Evolutionary conservation across 2,329 filamentous ascomycete species (phyloP), one percentile per base, ranked within the genome.

Genomic region (Chrysoporthe austroafricana): DNA sequence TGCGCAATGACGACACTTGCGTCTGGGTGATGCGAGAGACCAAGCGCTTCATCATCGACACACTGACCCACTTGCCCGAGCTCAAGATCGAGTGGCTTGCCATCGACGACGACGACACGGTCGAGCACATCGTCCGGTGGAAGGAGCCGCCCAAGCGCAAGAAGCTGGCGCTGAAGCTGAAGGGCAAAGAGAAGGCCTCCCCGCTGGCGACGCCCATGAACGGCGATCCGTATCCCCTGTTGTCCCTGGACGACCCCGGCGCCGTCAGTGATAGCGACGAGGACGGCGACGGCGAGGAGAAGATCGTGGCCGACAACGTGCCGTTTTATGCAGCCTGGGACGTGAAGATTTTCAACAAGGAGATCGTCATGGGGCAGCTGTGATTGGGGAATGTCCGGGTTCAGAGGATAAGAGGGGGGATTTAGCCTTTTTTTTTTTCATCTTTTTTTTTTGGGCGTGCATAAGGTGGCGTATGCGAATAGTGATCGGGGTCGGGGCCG

Each of bases 41-140:
- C 2, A 80, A 84, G 52, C 82, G 80, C n/a, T 89, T 89, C 73
- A 81, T 87, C 39, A 80, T 88, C 11, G 88, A 90, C 73, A 86
- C 81, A 43, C 75, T 90, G 2, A 82, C 84, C 1, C 85, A 89
- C 68, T 80, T 85, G 67, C 85, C 85, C 0, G 73, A 83, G 11
- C 78, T 87, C 73, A 85, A 85, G 71, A 78, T 90, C 2, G 84
- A 89, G 73, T 90, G 84, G 80, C 77, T 90, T 21, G 84, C 85
- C 5, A 82, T 88, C 67, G 83, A 85, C 56, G 84, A 80, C 18
- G 76, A 83, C 11, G 79, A 84, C 64, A 76, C 77, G 0, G 82
- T 85, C 4, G 83, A 86, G 44, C 81, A 81, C 26, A 79, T 88
- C 21, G 74, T 85, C 34, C 79, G 84, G 43, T 78, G 78, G 63